These are phyloP conservation scores for Wickerhamiella occidentalis DNA, from an alignment of 805 yeast genomes.

Conservation along the genomic window DNA sequence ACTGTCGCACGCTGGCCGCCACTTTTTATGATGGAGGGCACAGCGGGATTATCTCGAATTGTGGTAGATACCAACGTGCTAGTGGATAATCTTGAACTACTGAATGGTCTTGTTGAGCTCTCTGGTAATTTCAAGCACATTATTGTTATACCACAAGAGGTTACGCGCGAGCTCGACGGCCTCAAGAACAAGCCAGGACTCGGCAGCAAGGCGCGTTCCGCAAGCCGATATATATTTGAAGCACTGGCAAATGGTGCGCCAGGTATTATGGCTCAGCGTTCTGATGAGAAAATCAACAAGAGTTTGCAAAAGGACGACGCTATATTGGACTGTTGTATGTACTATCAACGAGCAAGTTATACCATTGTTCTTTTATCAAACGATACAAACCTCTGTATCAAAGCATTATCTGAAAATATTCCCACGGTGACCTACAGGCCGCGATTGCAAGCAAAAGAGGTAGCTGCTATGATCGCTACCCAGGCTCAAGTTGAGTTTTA, in stretches of 20 bases:
- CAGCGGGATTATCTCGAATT: conserved; percentile 24
- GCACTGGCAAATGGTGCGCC: conserved; percentile 41
- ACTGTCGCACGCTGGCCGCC: no score
- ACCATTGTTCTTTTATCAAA: conserved; percentile 55
- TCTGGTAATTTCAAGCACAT: conserved; percentile 34
- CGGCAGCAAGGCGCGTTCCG: conserved; percentile 43
- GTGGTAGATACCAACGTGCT: conserved; percentile 79
- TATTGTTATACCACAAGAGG: conserved; percentile 59
- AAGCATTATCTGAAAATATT: conserved; percentile 53
- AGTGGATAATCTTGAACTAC: conserved; percentile 48
- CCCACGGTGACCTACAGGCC: conserved; percentile 41
- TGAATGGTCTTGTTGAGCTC: conserved; percentile 40
- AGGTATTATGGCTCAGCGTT: conserved; percentile 52
- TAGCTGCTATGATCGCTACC: conserved; percentile 32
- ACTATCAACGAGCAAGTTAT: conserved; percentile 30
- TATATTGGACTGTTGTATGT: conserved; percentile 73
- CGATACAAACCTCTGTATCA: conserved; percentile 71
- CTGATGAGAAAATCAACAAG: conserved; percentile 40
- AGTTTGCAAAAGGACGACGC: conserved; percentile 56
- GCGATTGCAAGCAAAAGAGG: conserved; percentile 38
- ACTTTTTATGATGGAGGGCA: background rate
- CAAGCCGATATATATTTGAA: conserved; percentile 65
- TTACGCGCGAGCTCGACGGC: conserved; percentile 71
- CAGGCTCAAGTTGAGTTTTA: conserved; percentile 25
- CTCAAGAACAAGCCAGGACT: conserved; percentile 38